A percentile compares a stretch with the other conserved stretches of the same genome.
Conservation (phyloP, 1,139 yeast genomes). For the Debaryomyces coudertii region DNA sequence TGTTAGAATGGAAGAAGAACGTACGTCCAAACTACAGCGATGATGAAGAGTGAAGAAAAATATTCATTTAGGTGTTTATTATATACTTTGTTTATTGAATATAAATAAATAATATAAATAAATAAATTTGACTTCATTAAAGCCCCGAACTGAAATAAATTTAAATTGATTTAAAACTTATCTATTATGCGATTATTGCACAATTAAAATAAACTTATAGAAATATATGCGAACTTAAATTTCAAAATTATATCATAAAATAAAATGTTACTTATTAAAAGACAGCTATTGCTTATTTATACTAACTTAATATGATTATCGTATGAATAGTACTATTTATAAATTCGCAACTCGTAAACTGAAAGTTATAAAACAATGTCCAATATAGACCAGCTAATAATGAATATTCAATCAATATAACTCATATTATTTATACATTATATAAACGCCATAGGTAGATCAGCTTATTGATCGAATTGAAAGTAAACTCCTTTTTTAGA, state of each 20-base stretch:
- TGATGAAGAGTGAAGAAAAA: constrained; percentile 8
- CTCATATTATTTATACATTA: background rate
- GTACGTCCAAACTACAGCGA: constrained; percentile 10
- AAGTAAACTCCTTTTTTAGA: background rate
- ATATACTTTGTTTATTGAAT: constrained; percentile 1
- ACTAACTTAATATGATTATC: background rate
- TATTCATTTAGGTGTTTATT: constrained; percentile 7
- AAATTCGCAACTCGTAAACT: background rate
- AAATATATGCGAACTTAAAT: background rate
- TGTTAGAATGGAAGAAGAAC: constrained; percentile 62
- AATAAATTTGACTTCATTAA: background rate
- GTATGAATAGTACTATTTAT: background rate
- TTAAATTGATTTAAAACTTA: background rate
- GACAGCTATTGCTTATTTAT: background rate
- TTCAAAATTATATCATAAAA: background rate
- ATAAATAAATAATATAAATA: background rate
- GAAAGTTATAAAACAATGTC: background rate
- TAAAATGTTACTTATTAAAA: background rate
- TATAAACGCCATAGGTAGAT: background rate
- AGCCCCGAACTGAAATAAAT: background rate
- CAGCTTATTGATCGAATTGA: background rate
- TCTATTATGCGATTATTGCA: background rate
- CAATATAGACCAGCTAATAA: constrained; percentile 3
- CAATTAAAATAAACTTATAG: background rate
- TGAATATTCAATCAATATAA: background rate